Percentiles rank a stretch among this genome's conserved stretches.
Evolutionary conservation across 208 protist genomes (phyloP).

Genomic region (Trypanosoma brucei): DNA sequence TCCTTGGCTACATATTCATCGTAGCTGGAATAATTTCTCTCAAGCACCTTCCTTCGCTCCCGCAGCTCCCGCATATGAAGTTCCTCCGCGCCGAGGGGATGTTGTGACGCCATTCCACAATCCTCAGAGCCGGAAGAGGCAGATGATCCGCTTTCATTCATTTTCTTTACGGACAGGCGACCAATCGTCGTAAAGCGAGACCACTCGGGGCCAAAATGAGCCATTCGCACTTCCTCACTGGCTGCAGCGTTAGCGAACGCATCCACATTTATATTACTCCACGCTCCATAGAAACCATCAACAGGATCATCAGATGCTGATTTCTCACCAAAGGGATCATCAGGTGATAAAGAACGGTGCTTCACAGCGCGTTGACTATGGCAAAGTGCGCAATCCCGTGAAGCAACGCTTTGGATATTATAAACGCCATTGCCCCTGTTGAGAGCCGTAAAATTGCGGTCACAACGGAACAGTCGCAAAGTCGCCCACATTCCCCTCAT

Average conservation of each 20-base stretch:
- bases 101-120: background rate
- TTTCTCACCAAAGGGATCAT: slow-evolving; percentile 78
- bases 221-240: slow-evolving; percentile 56
- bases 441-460: too few relatives aligned
- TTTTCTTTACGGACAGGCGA: slow-evolving; percentile 52
- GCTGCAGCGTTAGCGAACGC: slow-evolving; percentile 59
- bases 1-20: slow-evolving; percentile 62
- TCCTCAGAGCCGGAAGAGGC: background rate
- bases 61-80: slow-evolving; percentile 44
- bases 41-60: slow-evolving; percentile 31
- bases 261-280: slow-evolving; percentile 60
- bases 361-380: slow-evolving; percentile 15
- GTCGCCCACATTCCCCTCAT: too few relatives aligned
- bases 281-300: slow-evolving; percentile 58
- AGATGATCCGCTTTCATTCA: slow-evolving; percentile 28
- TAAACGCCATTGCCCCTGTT: background rate
- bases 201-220: slow-evolving; percentile 82
- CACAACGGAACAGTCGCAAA: too few relatives aligned
- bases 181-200: slow-evolving; percentile 66
- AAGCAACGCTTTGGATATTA: background rate
- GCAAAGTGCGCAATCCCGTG: background rate
- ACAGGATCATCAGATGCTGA: slow-evolving; percentile 60
- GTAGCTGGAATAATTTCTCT: slow-evolving; percentile 66
- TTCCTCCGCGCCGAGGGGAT: slow-evolving; percentile 29
- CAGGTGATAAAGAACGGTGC: slow-evolving; percentile 43